These are phyloP conservation scores for Begonia masoniana DNA, from an alignment of 306 rosid species.

Conservation along the genomic window DNA sequence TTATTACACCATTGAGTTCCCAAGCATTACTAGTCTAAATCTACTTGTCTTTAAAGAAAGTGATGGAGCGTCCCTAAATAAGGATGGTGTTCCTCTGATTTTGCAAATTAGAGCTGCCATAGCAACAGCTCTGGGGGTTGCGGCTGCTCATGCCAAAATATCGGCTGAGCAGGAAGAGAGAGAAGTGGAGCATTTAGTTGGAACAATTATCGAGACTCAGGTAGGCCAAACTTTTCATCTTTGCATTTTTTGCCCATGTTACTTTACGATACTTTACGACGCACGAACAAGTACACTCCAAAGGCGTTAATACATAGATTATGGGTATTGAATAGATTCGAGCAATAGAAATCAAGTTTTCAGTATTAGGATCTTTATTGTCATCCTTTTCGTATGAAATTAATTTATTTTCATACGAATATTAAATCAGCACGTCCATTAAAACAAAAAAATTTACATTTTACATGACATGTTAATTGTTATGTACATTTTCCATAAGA, in stretches of 20 bases:
- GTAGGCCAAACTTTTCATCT: slow-evolving; percentile 20
- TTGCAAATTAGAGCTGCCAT: slow-evolving; percentile 63
- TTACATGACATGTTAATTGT: too few species aligned
- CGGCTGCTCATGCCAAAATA: slow-evolving; percentile 82
- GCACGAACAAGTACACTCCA: too few species aligned
- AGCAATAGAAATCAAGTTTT: neutral
- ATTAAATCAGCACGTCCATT: too few species aligned
- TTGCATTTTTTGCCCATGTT: neutral
- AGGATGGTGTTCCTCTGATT: slow-evolving; percentile 43
- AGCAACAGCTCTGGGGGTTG: slow-evolving; percentile 88
- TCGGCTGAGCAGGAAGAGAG: slow-evolving; percentile 87
- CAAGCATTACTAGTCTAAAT: slow-evolving; percentile 4
- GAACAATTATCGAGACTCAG: slow-evolving; percentile 74
- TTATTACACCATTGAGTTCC: slow-evolving; percentile 5
- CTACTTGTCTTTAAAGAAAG: slow-evolving; percentile 22
- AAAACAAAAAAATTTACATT: too few species aligned
- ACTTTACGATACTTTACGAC: too few species aligned
- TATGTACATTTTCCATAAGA: too few species aligned
- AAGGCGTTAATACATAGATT: too few species aligned
- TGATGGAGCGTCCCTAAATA: slow-evolving; percentile 19
- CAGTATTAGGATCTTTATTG: neutral
- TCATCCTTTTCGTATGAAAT: neutral
- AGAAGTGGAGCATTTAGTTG: slow-evolving; percentile 67
- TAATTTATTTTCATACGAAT: neutral
- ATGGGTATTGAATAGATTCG: too few species aligned